Base-by-base conservation (phyloP, 805 yeast genomes). In the Yarrowia sp. region DNA sequence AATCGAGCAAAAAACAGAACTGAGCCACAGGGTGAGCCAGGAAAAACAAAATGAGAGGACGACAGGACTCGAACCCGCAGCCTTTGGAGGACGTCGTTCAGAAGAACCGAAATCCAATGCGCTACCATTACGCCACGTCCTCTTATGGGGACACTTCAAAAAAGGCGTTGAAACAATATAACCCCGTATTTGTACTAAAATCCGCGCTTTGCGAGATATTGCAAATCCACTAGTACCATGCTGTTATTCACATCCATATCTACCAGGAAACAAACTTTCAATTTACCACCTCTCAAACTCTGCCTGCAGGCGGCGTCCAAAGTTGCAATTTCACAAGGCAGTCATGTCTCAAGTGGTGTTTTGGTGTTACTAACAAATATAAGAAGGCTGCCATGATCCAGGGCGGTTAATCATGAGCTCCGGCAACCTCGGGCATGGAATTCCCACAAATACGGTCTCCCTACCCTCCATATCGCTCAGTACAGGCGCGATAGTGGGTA, bases 81-180 rank as follows among this genome's bases (percentile, higher is more conserved):
- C 41, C 56, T 49, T 47, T 47, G 55, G 55, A 47, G 55, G 55
- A 47, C 55, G 55, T 47, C 55, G 55, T 47, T 47, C 55, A 47
- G 22, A n/a, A 47, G 55, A 47, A 47, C 55, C 55, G 55, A 47
- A 47, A 47, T 47, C 55, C 55, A 47, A 47, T 47, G 55, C 55
- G 55, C 55, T 47, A 47, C 55, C 55, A 47, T 47, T 47, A 47
- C 55, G 55, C 55, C 55, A 47, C 55, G 39, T 47, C 55, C 55
- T 47, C 55, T 9, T 6, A 9, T 1, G 13, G 2, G 7, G 13
- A 4, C 8, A 2, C 13, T 9, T 18, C 33, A 1, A 19, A 44
- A 44, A 44, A 29, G 6, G 32, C 35, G 51, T 29, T 29, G 18
- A 44, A 44, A 19, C 51, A 12, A 44, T 44, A 12, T 25, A 44